These are phyloP conservation scores for Agroathelia rolfsii DNA, from an alignment of 1,284 basidiomycete species.

Conservation along the genomic window DNA sequence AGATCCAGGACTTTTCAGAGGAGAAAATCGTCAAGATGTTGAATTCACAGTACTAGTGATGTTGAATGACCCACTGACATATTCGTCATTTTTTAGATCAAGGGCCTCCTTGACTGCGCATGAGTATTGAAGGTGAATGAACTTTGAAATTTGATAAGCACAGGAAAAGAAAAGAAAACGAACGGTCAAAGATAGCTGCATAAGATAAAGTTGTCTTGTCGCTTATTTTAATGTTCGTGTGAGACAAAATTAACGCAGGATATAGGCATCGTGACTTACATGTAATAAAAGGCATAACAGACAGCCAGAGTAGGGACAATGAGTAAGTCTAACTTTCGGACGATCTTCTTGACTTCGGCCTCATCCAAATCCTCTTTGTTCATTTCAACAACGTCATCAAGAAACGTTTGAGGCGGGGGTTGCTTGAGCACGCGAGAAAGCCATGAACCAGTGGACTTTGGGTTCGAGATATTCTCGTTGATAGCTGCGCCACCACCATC, in stretches of 20 bases:
- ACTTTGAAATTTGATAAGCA: background rate
- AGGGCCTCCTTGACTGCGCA: conserved; percentile 17
- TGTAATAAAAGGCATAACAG: conserved; percentile 13
- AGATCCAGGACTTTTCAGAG: conserved; percentile 19
- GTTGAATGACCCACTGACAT: conserved; percentile 12
- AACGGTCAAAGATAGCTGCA: conserved; percentile 18
- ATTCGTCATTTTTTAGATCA: conserved; percentile 14
- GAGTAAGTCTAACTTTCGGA: conserved; percentile 12
- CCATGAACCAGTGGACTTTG: no score
- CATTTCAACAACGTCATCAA: conserved; percentile 23
- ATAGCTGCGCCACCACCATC: no score
- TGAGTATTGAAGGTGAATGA: no score
- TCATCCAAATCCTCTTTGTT: conserved; percentile 22
- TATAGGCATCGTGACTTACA: conserved; percentile 1
- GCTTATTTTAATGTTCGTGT: conserved; percentile 9
- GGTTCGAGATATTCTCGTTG: no score
- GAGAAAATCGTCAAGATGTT: background rate
- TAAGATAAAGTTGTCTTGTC: conserved; percentile 25
- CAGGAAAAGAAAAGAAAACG: background rate
- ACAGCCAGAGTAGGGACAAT: conserved; percentile 13
- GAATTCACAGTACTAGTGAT: no score
- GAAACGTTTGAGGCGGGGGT: conserved; percentile 23
- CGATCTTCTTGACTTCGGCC: conserved; percentile 16
- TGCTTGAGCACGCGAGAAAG: no score
- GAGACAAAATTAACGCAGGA: no score